Base-by-base conservation (phyloP, 352 stramenopile genomes). In the Globisporangium nodosum region DNA sequence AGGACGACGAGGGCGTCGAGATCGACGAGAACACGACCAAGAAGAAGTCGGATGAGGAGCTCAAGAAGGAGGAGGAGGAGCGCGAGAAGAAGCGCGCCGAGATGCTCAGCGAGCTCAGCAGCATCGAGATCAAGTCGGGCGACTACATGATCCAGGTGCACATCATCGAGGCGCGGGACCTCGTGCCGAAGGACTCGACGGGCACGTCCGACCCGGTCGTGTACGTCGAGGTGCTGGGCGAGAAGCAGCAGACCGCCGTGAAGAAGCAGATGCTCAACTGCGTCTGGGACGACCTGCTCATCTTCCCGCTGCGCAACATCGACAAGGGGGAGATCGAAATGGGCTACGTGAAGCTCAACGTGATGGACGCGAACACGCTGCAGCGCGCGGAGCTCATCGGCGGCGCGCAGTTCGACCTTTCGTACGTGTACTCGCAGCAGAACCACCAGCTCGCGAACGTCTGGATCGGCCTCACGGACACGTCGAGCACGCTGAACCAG, bases 171-270 rank as follows among this genome's bases (percentile, higher is more conserved):
- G 87, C 81, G 12, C 78, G 87, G 12, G 87, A 96, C 31, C 69
- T 97, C 1, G 86, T 96, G 27, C 74, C 81, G 0, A 96, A 96
- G 58, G 87, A 96, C 49, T 72, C 82, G 0, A 90, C 90, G 0
- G 91, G 91, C 3, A 96, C 85, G 15, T 96, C 84, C 1, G 92
- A 98, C 58, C 92, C 92, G 0, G 88, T 97, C 21, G 88, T 96
- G 49, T 96, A 96, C 49, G 85, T 96, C 18, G 83, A 92, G 61
- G 80, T 93, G 0, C 76, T 97, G 13, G 81, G 77, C 24, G 83
- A 96, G 49, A 92, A 90, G 58, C 76, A 93, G 58, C 78, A 96
- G 52, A 96, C 85, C 1, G 63, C 70, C 3, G 74, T 89, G 45
- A 88, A 96, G 73, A 89, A 95, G 60, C 71, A 96, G 61, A 65